Percentiles rank a stretch among this genome's conserved stretches.
phyloP scores from a whole-genome alignment of 768 basidiomycete species.

The Leccinellum rugosiceps region DNA sequence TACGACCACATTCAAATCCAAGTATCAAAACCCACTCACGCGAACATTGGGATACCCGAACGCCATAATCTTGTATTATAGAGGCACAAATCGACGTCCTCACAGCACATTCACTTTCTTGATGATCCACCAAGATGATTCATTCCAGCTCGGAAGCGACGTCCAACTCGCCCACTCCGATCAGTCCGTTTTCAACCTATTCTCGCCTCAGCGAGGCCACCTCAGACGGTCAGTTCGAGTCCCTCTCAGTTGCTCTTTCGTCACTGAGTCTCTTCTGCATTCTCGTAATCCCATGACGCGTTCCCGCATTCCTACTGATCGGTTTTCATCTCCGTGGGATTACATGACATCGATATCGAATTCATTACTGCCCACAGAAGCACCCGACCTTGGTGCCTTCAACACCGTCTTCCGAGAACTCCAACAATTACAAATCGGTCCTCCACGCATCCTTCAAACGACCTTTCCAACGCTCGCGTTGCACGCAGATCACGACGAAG shows the following conservation, averaged over 20 bases:
- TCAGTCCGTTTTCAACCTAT: conserved; percentile 39
- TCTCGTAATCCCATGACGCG: not conserved
- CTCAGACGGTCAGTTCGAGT: conserved; percentile 41
- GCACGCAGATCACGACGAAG: conserved; percentile 18
- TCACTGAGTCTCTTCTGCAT: conserved; percentile 2
- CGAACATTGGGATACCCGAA: not conserved
- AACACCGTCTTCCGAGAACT: conserved; percentile 66
- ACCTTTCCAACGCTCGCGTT: conserved; percentile 10
- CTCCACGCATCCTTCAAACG: conserved; percentile 23
- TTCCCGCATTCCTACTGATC: conserved; percentile 4
- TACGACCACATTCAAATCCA: not conserved
- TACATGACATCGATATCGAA: not conserved
- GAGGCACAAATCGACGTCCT: not conserved
- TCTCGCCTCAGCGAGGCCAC: conserved; percentile 47
- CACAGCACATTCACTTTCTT: conserved; percentile 7
- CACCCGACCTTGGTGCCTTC: conserved; percentile 74
- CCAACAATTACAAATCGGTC: conserved; percentile 51
- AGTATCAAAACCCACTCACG: not conserved
- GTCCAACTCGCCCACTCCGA: conserved; percentile 31
- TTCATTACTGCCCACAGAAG: conserved; percentile 37
- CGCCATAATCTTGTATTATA: not conserved
- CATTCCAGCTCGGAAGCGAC: conserved; percentile 37
- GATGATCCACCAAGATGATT: conserved; percentile 27
- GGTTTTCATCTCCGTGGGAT: conserved; percentile 11
- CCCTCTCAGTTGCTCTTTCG: not conserved